Evolutionary conservation across 176 grass and related monocot genomes (phyloP).

Genomic region (Juncus inflexus): DNA sequence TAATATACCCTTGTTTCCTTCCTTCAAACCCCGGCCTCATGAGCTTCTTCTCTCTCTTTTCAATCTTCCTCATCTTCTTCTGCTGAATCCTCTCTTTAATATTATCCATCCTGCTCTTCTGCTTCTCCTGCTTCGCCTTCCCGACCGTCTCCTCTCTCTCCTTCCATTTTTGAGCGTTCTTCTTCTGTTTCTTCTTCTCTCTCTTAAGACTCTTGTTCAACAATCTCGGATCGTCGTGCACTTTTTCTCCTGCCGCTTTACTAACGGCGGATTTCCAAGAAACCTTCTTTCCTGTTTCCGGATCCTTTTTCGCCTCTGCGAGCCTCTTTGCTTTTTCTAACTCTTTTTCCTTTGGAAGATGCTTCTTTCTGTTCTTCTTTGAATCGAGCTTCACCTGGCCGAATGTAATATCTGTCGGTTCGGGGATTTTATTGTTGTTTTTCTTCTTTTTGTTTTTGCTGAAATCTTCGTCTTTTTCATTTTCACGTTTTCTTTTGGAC

Average conservation of each 20-base stretch:
- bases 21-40: conserved; percentile 89
- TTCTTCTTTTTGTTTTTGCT: conserved; percentile 42
- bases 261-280: conserved; percentile 73
- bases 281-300: conserved; percentile 46
- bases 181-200: conserved; percentile 61
- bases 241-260: conserved; percentile 72
- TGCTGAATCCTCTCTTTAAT: conserved; percentile 67
- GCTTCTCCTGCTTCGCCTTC: conserved; percentile 47
- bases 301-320: conserved; percentile 64
- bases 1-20: conserved; percentile 76
- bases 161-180: conserved; percentile 55
- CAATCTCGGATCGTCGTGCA: conserved; percentile 81
- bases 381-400: conserved; percentile 53
- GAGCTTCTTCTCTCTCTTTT: conserved; percentile 95
- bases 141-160: conserved; percentile 48
- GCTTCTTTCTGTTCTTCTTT: conserved; percentile 68
- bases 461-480: conserved; percentile 21
- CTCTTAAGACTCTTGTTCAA: conserved; percentile 82
- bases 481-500: conserved; percentile 51
- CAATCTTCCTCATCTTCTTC: conserved; percentile 70
- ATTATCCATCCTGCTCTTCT: conserved; percentile 56
- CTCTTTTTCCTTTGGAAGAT: conserved; percentile 63
- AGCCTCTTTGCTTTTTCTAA: conserved; percentile 64
- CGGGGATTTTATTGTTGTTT: conserved; percentile 34
- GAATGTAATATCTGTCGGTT: conserved; percentile 51